phyloP scores from a whole-genome alignment of 208 protist genomes.

The Wallacemonas sp. region DNA sequence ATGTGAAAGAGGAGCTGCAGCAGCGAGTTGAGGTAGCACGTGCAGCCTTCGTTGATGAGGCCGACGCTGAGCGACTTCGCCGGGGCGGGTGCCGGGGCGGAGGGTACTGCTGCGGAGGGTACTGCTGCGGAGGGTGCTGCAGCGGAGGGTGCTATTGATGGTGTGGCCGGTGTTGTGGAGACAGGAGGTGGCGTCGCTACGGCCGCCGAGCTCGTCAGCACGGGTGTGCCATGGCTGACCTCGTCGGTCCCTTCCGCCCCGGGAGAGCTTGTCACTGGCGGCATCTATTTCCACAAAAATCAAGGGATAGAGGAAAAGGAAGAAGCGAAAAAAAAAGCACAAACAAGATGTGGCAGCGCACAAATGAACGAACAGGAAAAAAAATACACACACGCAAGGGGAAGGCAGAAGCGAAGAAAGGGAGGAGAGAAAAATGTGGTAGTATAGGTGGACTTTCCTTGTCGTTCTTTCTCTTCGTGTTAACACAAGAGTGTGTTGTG shows the following conservation, averaged over 20 bases:
- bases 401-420: too few species aligned
- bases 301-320: background rate
- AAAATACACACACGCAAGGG: conserved; percentile 17
- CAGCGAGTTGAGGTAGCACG: conserved; percentile 92
- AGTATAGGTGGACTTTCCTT: too few species aligned
- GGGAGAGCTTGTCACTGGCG: background rate
- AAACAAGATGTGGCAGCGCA: background rate
- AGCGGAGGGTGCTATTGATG: too few species aligned
- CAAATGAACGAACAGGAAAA: conserved; percentile 7
- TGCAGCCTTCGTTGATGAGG: conserved; percentile 90
- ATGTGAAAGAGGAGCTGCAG: conserved; percentile 89
- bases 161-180: too few species aligned
- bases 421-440: too few species aligned
- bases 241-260: background rate
- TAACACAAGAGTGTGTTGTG: too few species aligned
- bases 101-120: background rate
- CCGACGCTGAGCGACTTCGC: conserved; percentile 39
- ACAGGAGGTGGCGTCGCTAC: too few species aligned
- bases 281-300: background rate
- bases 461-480: too few species aligned
- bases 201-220: conserved; percentile 4
- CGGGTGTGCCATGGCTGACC: too few species aligned
- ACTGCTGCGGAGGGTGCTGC: too few species aligned
- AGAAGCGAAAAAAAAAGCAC: conserved; percentile 23
- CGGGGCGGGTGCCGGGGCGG: background rate